A percentile compares a stretch with the other conserved stretches of the same genome.
Evolutionary conservation across 345 rosid species (phyloP).

Genomic region (Psidium guajava): DNA sequence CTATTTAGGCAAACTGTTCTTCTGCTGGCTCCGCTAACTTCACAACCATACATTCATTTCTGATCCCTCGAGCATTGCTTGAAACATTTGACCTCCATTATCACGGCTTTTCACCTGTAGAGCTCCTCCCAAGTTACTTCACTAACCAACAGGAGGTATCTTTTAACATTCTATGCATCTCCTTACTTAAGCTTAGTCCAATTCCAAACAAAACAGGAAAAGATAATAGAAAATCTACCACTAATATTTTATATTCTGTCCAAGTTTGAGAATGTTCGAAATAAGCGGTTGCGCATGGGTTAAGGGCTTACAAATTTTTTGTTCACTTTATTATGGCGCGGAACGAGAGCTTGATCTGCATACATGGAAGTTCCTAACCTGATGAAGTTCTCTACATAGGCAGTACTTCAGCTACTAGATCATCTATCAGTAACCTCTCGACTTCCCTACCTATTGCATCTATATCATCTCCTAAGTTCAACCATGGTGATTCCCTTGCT

Average conservation of each 20-base stretch:
- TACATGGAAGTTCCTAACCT: background rate
- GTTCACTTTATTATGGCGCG: background rate
- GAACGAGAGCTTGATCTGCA: background rate
- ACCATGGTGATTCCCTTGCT: constrained; percentile 39
- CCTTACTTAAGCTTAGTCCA: background rate
- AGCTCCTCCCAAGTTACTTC: background rate
- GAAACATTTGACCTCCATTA: background rate
- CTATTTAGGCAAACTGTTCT: background rate
- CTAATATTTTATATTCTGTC: background rate
- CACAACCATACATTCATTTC: background rate
- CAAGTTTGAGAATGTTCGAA: background rate
- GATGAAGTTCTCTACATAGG: constrained; percentile 4
- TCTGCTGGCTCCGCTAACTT: background rate
- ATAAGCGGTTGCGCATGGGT: background rate
- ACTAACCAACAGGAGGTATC: background rate
- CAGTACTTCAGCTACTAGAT: constrained; percentile 46
- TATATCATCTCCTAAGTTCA: constrained; percentile 36
- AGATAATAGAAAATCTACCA: background rate
- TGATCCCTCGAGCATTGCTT: background rate
- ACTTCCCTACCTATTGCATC: constrained; percentile 64
- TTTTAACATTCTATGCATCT: background rate
- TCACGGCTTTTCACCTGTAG: background rate
- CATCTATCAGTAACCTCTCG: constrained; percentile 55
- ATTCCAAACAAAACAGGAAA: background rate
- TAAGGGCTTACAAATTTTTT: background rate